Evolutionary conservation across 2,329 filamentous ascomycete genomes (phyloP), one percentile per base, ranked within the genome.

Genomic region (Pseudopyricularia cyperi): DNA sequence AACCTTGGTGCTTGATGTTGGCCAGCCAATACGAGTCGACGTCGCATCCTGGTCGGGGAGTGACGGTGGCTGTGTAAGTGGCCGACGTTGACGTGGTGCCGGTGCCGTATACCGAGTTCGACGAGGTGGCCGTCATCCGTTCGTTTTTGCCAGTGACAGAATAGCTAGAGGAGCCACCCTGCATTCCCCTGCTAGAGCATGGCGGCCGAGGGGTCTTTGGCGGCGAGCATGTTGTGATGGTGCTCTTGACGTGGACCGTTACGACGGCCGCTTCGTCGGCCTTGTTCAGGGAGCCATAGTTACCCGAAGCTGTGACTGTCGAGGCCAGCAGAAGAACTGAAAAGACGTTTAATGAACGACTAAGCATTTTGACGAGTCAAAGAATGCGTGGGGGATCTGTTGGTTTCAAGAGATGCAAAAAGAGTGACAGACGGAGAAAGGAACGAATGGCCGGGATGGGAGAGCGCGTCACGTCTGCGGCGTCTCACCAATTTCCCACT

Each of bases 321-420:
- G 52, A 53, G 48, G 50, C 55, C 30, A 53, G 51, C 26, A 56
- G 50, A 30, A 60, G 48, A 28, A 53, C 53, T 52, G 58, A 37
- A 47, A 60, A 53, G 30, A 57, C 56, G 52, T 53, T 54, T 39
- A 61, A 52, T 22, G 57, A 58, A 52, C 53, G 53, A 46, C 51
- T 52, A 33, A 53, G 58, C 59, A 61, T 61, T 47, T 52, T 57
- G 48, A 53, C 52, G 34, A 50, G 52, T 22, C 30, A 57, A 57
- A 53, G 55, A 51, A 55, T 51, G 53, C 54, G 46, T 46, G 11
- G 14, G 9, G 4, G 24, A 47, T 47, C 14, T 26, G 19, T 46
- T 19, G 12, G 12, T 3, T 15, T 22, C 30, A 57, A 57, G 52
- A 54, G 51, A 55, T 51, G 53, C 54, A 44, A 17, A 15, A 37